A percentile compares a stretch with the other conserved stretches of the same genome.
Conservation (phyloP, 225 moss, liverwort and hornwort species). For the Pseudoscleropodium purum region DNA sequence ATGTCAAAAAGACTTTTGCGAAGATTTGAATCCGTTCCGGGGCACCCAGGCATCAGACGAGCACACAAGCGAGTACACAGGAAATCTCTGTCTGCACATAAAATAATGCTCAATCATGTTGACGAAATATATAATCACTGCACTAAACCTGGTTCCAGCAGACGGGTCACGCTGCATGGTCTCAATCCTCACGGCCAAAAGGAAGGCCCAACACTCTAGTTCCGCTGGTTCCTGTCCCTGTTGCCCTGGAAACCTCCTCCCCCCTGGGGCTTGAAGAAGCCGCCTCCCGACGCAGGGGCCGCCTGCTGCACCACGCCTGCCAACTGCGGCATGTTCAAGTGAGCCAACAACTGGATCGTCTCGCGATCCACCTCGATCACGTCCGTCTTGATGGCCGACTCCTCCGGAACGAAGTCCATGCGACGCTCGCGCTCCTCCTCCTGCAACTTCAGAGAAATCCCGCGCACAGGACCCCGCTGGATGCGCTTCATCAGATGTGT, state of each 20-base stretch:
- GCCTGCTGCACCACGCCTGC: constrained; percentile 16
- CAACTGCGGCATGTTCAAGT: constrained; percentile 19
- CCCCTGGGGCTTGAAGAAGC: constrained; percentile 1
- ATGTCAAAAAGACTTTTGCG: not conserved
- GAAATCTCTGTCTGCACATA: not conserved
- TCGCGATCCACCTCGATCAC: constrained; percentile 21
- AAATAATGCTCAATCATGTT: not conserved
- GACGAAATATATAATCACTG: not conserved
- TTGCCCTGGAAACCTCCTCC: constrained; percentile 13
- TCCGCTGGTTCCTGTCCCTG: not conserved
- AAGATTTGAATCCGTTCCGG: too few relatives aligned
- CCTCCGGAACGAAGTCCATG: constrained; percentile 30
- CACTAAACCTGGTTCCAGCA: not conserved
- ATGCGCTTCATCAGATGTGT: constrained; percentile 97
- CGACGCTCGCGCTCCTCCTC: constrained; percentile 25
- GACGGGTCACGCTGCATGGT: not conserved
- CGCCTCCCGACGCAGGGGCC: not conserved
- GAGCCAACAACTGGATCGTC: constrained; percentile 11
- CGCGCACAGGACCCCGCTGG: constrained; percentile 40
- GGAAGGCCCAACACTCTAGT: not conserved
- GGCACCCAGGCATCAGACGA: not conserved
- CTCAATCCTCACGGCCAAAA: not conserved
- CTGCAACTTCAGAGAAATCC: constrained; percentile 15
- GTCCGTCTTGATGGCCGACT: constrained; percentile 27
- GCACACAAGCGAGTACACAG: not conserved